These are phyloP conservation scores for Fraxinus latifolia DNA, from an alignment of 305 asterid species.

Conservation along the genomic window DNA sequence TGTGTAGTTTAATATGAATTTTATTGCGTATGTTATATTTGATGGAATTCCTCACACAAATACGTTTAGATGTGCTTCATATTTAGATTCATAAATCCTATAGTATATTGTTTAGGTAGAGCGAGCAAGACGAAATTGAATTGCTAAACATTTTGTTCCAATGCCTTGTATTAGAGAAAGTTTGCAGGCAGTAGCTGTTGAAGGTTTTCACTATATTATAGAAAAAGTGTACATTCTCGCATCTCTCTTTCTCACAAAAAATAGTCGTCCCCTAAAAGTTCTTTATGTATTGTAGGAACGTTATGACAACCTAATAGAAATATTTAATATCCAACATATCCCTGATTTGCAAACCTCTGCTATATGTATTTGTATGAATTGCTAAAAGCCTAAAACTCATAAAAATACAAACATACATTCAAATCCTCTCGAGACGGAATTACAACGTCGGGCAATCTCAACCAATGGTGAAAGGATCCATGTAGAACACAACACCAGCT, in stretches of 20 bases:
- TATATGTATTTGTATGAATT: not conserved
- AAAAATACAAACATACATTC: constrained; percentile 48
- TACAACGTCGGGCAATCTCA: constrained; percentile 83
- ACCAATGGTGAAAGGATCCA: constrained; percentile 90
- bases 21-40: too few relatives aligned
- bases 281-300: not conserved
- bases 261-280: not conserved
- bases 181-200: not conserved
- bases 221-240: not conserved
- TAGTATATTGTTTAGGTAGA: too few relatives aligned
- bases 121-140: too few relatives aligned
- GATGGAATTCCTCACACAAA: too few relatives aligned
- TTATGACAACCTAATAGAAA: not conserved
- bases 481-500: constrained; percentile 82
- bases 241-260: not conserved
- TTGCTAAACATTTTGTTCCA: too few relatives aligned
- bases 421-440: constrained; percentile 84
- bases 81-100: too few relatives aligned
- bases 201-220: not conserved
- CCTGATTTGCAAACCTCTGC: not conserved
- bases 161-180: too few relatives aligned
- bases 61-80: too few relatives aligned
- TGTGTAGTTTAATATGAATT: too few relatives aligned
- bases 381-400: not conserved
- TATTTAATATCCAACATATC: not conserved